Base-by-base conservation (phyloP, 192 early-diverging fungal genomes). In the Backusella psychrophila region DNA sequence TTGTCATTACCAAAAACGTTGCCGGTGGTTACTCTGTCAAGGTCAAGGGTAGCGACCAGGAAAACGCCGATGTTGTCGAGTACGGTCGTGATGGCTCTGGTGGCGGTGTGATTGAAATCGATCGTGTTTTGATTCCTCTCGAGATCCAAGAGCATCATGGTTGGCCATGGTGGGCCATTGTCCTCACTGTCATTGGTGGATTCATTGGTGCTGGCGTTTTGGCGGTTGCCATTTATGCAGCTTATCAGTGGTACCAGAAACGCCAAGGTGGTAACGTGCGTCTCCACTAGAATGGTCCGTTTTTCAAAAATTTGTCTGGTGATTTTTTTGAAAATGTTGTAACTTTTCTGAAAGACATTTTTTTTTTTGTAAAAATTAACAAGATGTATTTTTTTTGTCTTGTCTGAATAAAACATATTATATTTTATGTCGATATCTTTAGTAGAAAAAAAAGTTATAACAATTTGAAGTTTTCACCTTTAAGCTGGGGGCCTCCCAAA, bases 21-120 rank as follows among this genome's bases (percentile, higher is more conserved):
- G 53, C 38, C 12, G 56, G 49, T 46, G 53, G 67, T 4, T 77
- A 78, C 26, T 35, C 44, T 4, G 75, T 80, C 19, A 35, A 66
- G 38, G 75, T 79, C 59, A 75, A 76, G 41, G 75, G 74, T 38
- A 73, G 46, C 41, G 2, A 63, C 12, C 66, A 74, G 6, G 75
- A 79, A 33, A 52, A 68, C 34, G 78, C 71, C 12, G 68, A 72
- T 8, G 75, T 83, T 0, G 14, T 77, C 1, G 71, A 69, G 9
- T 49, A 74, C 35, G 82, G 82, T 21, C 66, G 67, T 17, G 70
- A 46, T 26, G 68, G 75, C 3, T 56, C 35, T 66, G 77, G 76
- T 34, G 82, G 82, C 29, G 78, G 78, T 63, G 82, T 83, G 0
- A 75, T 83, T 42, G 56, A 73, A 39, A 70, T 83, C 29, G 78